These are phyloP conservation scores for Pythium guiyangense DNA, from an alignment of 352 stramenopile genomes.

Conservation along the genomic window DNA sequence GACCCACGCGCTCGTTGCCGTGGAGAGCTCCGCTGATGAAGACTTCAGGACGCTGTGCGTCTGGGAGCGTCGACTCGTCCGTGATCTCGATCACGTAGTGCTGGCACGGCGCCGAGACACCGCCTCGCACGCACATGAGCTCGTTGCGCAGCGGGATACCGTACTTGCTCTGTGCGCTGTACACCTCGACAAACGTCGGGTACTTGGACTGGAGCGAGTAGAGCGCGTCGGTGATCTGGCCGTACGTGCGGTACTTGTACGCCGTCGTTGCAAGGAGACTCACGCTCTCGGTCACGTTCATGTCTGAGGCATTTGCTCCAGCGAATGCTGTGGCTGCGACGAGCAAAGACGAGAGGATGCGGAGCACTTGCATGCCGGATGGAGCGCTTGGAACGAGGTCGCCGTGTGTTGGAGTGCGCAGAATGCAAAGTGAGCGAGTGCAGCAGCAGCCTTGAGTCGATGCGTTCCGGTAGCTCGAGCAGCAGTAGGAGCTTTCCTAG, in stretches of 20 bases:
- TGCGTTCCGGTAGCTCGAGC: too few relatives aligned
- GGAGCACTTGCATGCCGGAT: constrained; percentile 3
- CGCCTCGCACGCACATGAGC: constrained; percentile 40
- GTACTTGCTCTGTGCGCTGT: constrained; percentile 78
- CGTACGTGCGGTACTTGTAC: constrained; percentile 62
- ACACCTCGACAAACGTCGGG: constrained; percentile 70
- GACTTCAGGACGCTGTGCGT: constrained; percentile 83
- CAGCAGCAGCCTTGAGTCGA: too few relatives aligned
- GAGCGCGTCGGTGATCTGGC: constrained; percentile 64
- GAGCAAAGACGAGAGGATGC: not conserved
- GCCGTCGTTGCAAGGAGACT: constrained; percentile 2
- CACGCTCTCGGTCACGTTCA: not conserved
- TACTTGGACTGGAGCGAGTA: constrained; percentile 47
- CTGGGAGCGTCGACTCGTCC: constrained; percentile 54
- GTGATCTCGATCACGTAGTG: constrained; percentile 87
- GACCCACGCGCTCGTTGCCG: constrained; percentile 92
- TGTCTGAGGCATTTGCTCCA: not conserved
- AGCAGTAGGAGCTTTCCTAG: too few relatives aligned
- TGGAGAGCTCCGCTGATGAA: constrained; percentile 94
- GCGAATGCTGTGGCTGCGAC: not conserved
- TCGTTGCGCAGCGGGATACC: constrained; percentile 43
- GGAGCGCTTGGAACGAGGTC: not conserved
- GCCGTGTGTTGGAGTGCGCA: not conserved
- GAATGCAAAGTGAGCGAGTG: constrained; percentile 5
- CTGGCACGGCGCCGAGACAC: constrained; percentile 39